Conservation (phyloP, 331 rosid species). For the Arachis monticola region DNA sequence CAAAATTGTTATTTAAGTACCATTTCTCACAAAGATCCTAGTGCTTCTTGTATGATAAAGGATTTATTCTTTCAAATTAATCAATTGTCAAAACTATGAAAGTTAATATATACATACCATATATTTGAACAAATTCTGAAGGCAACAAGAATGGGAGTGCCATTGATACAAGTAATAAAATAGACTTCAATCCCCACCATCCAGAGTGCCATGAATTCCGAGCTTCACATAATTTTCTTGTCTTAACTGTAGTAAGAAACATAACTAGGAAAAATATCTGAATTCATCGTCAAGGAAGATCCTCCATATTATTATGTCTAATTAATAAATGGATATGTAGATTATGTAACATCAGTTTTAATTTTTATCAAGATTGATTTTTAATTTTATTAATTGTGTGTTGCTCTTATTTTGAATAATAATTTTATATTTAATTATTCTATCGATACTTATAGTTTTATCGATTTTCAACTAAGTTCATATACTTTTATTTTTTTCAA, state of each 20-base stretch:
- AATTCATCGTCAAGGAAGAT: slow-evolving; percentile 57
- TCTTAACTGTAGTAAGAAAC: slow-evolving; percentile 69
- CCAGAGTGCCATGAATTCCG: slow-evolving; percentile 83
- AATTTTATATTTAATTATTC: too few species aligned
- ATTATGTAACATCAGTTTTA: neutral
- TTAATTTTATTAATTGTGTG: too few species aligned
- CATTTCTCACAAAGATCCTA: neutral
- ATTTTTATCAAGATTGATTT: too few species aligned
- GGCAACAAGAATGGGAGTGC: slow-evolving; percentile 68
- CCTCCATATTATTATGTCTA: neutral
- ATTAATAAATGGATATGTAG: neutral
- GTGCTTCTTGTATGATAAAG: slow-evolving; percentile 2
- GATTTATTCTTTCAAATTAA: slow-evolving; percentile 2
- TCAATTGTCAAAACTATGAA: slow-evolving; percentile 8
- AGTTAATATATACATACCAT: slow-evolving; percentile 57
- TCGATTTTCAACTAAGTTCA: too few species aligned
- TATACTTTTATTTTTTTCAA: too few species aligned
- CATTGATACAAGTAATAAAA: slow-evolving; percentile 61
- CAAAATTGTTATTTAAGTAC: neutral
- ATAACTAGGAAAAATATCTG: slow-evolving; percentile 84
- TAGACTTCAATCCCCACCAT: slow-evolving; percentile 70
- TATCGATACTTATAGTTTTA: too few species aligned
- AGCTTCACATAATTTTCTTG: slow-evolving; percentile 65
- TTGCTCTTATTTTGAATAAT: too few species aligned
- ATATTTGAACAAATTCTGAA: slow-evolving; percentile 58